A percentile compares a stretch with the other conserved stretches of the same genome.
Evolutionary conservation across 331 rosid species (phyloP).

Genomic region (Spiraea crenata): DNA sequence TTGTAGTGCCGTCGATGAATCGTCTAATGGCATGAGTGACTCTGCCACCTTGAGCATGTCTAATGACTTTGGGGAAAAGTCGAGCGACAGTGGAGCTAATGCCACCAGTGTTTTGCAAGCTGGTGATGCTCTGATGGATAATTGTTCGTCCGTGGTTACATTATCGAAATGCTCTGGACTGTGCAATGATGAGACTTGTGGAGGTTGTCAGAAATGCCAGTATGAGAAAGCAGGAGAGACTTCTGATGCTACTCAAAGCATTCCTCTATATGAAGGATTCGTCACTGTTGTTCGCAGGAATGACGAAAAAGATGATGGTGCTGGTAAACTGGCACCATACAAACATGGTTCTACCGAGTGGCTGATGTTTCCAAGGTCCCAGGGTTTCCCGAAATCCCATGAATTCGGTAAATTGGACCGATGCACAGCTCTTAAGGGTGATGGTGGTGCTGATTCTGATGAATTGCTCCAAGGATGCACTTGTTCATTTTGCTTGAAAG

Average conservation of each 20-base stretch:
- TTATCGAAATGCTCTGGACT: constrained; percentile 12
- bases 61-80: constrained; percentile 13
- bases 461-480: constrained; percentile 58
- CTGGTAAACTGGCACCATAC: constrained; percentile 23
- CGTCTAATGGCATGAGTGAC: constrained; percentile 10
- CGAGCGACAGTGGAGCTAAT: constrained; percentile 13
- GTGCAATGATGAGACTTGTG: constrained; percentile 17
- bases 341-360: constrained; percentile 25
- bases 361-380: constrained; percentile 31
- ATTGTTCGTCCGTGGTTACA: constrained; percentile 24
- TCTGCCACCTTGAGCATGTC: constrained; percentile 13
- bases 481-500: constrained; percentile 88
- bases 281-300: constrained; percentile 25
- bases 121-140: constrained; percentile 31
- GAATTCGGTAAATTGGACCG: constrained; percentile 56
- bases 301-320: constrained; percentile 22
- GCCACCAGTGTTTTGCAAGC: constrained; percentile 1
- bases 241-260: constrained; percentile 23
- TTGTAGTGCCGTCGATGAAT: constrained; percentile 25
- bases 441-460: constrained; percentile 21
- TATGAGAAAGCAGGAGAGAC: constrained; percentile 14
- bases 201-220: constrained; percentile 20
- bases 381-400: constrained; percentile 34
- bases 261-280: constrained; percentile 25
- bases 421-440: constrained; percentile 45